phyloP scores from a whole-genome alignment of 2,329 filamentous ascomycete genomes.

The Monosporascus sp. region DNA sequence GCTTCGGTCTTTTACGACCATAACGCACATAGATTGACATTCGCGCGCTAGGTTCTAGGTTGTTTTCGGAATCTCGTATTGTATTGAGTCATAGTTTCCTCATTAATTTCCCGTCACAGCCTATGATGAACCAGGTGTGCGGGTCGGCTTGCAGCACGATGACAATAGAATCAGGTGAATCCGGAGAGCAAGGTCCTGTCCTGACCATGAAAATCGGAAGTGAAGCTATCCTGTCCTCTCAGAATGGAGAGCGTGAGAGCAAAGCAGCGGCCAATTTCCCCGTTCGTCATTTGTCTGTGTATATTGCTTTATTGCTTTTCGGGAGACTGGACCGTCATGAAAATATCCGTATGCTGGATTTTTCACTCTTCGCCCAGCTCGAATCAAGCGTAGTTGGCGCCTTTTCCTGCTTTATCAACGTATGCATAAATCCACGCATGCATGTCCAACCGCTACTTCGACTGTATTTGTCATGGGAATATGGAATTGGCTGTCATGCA shows the following conservation, averaged over 20 bases:
- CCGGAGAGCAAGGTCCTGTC: slow-evolving; percentile 12
- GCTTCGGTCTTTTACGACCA: slow-evolving; percentile 15
- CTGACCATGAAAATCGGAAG: slow-evolving; percentile 13
- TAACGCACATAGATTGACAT: slow-evolving; percentile 28
- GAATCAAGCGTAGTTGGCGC: too few relatives aligned
- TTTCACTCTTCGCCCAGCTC: too few relatives aligned
- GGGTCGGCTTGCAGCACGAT: slow-evolving; percentile 15
- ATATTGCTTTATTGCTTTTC: too few relatives aligned
- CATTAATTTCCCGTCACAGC: slow-evolving; percentile 21
- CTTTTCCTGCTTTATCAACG: neutral
- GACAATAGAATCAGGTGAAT: slow-evolving; percentile 16
- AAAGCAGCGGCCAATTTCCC: slow-evolving; percentile 11
- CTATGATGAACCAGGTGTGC: slow-evolving; percentile 6
- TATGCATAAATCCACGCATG: neutral
- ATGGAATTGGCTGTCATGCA: neutral
- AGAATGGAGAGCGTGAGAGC: slow-evolving; percentile 14
- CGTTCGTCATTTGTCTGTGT: too few relatives aligned
- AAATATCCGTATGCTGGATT: too few relatives aligned
- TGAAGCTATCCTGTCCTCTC: slow-evolving; percentile 13
- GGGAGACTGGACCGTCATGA: too few relatives aligned
- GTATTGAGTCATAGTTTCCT: slow-evolving; percentile 29
- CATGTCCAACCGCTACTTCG: neutral
- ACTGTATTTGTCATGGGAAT: neutral
- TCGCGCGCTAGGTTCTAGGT: slow-evolving; percentile 22
- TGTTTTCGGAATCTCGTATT: slow-evolving; percentile 27